Conservation (phyloP, 2,329 filamentous ascomycete species). For the Fusarium solani-melongenae region DNA sequence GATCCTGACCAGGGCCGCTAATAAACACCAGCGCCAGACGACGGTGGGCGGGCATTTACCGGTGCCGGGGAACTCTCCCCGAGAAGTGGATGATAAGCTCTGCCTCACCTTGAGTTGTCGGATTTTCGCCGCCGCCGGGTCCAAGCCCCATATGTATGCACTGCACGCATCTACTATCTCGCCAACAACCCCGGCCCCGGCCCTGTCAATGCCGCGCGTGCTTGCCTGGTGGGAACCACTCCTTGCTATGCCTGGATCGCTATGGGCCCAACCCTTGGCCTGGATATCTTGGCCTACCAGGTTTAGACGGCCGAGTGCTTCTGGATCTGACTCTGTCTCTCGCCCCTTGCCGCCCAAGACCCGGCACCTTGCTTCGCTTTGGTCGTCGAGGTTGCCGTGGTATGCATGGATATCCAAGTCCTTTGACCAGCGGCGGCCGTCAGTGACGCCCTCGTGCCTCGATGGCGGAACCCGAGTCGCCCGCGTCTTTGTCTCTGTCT, state of each 20-base stretch:
- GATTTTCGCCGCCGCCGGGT: conserved; percentile 15
- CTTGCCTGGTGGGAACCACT: conserved; percentile 8
- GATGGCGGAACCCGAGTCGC: conserved; percentile 32
- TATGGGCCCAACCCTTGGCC: conserved; percentile 9
- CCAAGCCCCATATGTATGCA: conserved; percentile 13
- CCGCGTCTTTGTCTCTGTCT: conserved; percentile 15
- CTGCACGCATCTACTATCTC: conserved; percentile 19
- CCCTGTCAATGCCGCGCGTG: conserved; percentile 33
- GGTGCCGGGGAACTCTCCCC: conserved; percentile 32
- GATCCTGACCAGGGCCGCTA: conserved; percentile 23
- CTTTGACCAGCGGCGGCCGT: conserved; percentile 4
- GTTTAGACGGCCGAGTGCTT: conserved; percentile 15
- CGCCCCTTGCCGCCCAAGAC: conserved; percentile 16
- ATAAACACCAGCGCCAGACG: conserved; percentile 15
- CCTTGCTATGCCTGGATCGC: conserved; percentile 30
- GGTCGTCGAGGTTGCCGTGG: conserved; percentile 17
- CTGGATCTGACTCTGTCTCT: conserved; percentile 6
- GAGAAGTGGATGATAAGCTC: conserved; percentile 14
- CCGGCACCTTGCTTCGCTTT: conserved; percentile 22
- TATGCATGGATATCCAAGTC: conserved; percentile 9
- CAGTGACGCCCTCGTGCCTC: conserved; percentile 28
- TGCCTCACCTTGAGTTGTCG: not conserved
- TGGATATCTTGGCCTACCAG: conserved; percentile 24
- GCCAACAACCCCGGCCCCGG: conserved; percentile 13
- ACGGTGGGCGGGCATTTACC: conserved; percentile 15